These are phyloP conservation scores for Diaporthe vexans DNA, from an alignment of 2,329 filamentous ascomycete species.

Conservation along the genomic window DNA sequence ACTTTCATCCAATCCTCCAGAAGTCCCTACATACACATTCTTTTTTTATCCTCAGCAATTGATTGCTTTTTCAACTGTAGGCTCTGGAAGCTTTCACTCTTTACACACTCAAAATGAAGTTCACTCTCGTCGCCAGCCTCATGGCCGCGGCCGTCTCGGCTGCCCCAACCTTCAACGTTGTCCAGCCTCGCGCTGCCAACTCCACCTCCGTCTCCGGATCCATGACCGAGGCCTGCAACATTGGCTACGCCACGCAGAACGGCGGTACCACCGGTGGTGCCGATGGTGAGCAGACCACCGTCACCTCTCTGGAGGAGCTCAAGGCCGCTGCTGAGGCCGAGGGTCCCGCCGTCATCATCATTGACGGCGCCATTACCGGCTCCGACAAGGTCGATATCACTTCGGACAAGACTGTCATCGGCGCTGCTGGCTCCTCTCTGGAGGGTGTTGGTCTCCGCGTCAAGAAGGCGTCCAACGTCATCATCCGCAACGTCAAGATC, in stretches of 20 bases:
- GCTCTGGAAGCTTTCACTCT: slow-evolving; percentile 37
- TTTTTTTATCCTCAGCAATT: slow-evolving; percentile 17
- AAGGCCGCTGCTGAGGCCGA: slow-evolving; percentile 63
- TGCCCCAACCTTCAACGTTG: slow-evolving; percentile 18
- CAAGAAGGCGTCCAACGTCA: slow-evolving; percentile 68
- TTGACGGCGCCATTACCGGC: slow-evolving; percentile 59
- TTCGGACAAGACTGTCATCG: slow-evolving; percentile 66
- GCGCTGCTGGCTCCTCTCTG: slow-evolving; percentile 55
- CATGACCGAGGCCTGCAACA: slow-evolving; percentile 45
- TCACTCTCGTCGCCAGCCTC: slow-evolving; percentile 30
- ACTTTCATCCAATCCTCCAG: slow-evolving; percentile 31
- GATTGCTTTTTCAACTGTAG: slow-evolving; percentile 34
- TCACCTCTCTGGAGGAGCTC: slow-evolving; percentile 64
- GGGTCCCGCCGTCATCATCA: slow-evolving; percentile 59
- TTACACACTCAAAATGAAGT: slow-evolving; percentile 37
- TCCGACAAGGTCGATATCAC: slow-evolving; percentile 59
- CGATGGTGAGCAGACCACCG: slow-evolving; percentile 68
- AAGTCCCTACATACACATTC: slow-evolving; percentile 35
- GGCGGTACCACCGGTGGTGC: slow-evolving; percentile 68
- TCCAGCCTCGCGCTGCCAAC: slow-evolving; percentile 21
- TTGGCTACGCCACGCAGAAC: slow-evolving; percentile 62
- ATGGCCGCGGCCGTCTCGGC: slow-evolving; percentile 32
- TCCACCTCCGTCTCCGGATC: slow-evolving; percentile 13
- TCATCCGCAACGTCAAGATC: slow-evolving; percentile 73
- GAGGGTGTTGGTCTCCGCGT: slow-evolving; percentile 66